Base-by-base conservation (phyloP, 495 filamentous ascomycete species). In the Acidiella bohemica region DNA sequence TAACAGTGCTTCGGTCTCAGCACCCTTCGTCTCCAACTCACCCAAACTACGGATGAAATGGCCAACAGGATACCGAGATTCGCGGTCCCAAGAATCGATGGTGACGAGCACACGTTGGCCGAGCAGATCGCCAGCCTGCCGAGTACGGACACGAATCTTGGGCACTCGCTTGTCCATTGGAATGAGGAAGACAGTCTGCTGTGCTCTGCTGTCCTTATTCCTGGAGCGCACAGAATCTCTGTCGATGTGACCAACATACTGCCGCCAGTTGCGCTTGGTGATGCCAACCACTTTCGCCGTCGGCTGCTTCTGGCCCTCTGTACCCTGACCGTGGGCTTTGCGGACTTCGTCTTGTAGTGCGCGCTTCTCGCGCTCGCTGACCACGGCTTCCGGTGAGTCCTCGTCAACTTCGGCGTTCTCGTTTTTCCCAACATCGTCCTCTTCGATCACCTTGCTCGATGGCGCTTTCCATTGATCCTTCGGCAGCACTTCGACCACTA, bases 111-210 rank as follows among this genome's bases (percentile, higher is more conserved):
- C 80, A 31, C 92, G 75, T 63, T 94, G 86, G 7, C 92, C 88
- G 7, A 95, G 53, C 2, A 97, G 67, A 49, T 90, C 84, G 7
- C 72, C 71, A 26, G 84, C 88, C 59, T 95, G 92, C 21, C 90
- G 71, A 16, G 90, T 96, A 18, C 84, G 79, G 32, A 97, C 66
- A 42, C 87, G 74, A 46, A 97, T 96, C 63, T 95, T 97, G 0
- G 90, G 90, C 19, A 97, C 81, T 36, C 81, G 75, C 63, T 92
- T 96, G 60, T 96, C 86, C 92, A 97, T 96, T 2, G 92, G 86
- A 24, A 95, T 71, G 4, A 97, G 67, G 55, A 97, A 96, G 9
- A 97, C 83, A 18, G 70, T 88, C 57, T 96, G 85, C 51, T 93
- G 88, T 42, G 76, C 77, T 20, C 86, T 68, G 25, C 82, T 80